phyloP scores from a whole-genome alignment of 306 rosid species.

The Begonia loranthoides region DNA sequence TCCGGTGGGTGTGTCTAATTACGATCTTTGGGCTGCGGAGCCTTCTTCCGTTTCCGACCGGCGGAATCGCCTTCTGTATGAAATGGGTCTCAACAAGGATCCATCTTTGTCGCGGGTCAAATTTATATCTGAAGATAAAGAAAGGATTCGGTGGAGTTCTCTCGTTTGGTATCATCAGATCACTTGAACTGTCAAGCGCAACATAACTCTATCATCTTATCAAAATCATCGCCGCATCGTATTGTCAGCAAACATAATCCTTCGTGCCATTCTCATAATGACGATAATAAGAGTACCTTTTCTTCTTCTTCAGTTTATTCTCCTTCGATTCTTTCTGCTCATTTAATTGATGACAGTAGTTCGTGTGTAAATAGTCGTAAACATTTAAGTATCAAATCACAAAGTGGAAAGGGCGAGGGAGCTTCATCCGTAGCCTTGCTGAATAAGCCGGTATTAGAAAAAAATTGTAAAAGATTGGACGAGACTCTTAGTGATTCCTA shows the following conservation, averaged over 20 bases:
- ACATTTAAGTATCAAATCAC: constrained; percentile 15
- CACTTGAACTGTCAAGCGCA: constrained; percentile 19
- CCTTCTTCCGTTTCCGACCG: constrained; percentile 89
- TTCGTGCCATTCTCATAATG: constrained; percentile 3
- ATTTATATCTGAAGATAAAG: constrained; percentile 13
- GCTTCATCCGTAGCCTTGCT: constrained; percentile 20
- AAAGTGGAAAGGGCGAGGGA: constrained; percentile 27
- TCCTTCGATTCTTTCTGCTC: constrained; percentile 25
- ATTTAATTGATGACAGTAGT: constrained; percentile 14
- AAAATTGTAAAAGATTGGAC: constrained; percentile 22
- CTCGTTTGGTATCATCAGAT: constrained; percentile 39
- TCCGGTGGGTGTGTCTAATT: constrained; percentile 43
- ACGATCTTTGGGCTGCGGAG: constrained; percentile 93
- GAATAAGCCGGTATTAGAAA: constrained; percentile 53
- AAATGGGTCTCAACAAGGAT: constrained; percentile 67
- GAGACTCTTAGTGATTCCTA: constrained; percentile 32
- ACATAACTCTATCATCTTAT: constrained; percentile 25
- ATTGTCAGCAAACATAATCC: neutral
- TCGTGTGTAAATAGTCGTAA: constrained; percentile 33
- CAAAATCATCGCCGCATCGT: constrained; percentile 38
- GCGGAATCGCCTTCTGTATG: constrained; percentile 55
- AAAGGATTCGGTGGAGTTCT: too few species aligned
- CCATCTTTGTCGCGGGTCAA: constrained; percentile 36
- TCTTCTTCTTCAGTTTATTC: constrained; percentile 18
- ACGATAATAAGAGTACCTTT: constrained; percentile 17